Conservation (phyloP, 768 basidiomycete species). For the Amanita polypyramis region DNA sequence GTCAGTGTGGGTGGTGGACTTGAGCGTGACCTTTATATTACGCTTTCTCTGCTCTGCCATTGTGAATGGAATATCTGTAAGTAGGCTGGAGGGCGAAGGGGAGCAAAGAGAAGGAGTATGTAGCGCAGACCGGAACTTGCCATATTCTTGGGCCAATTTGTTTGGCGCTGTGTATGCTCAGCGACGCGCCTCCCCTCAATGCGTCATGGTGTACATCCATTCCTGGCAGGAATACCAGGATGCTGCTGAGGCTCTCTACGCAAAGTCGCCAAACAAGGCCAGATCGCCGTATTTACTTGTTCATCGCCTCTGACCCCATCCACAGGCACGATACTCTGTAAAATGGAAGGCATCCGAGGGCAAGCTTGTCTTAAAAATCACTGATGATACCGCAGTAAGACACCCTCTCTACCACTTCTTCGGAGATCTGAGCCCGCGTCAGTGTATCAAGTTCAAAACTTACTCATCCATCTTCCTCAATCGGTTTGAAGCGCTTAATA, state of each 20-base stretch:
- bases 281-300: constrained; percentile 13
- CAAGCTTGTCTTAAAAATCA: constrained; percentile 87
- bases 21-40: constrained; percentile 6
- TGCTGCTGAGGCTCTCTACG: constrained; percentile 80
- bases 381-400: constrained; percentile 78
- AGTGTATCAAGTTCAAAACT: constrained; percentile 97
- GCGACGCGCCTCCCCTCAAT: constrained; percentile 21
- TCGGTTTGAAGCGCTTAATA: constrained; percentile 89
- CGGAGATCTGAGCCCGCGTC: not conserved
- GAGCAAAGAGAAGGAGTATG: not conserved
- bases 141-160: not conserved
- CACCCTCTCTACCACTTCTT: constrained; percentile 9
- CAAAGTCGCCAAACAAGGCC: constrained; percentile 69
- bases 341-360: constrained; percentile 86
- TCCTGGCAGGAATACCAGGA: constrained; percentile 88
- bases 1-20: not conserved
- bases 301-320: not conserved
- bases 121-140: not conserved
- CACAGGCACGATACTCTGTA: constrained; percentile 79
- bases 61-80: constrained; percentile 11
- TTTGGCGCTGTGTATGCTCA: constrained; percentile 7
- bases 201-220: constrained; percentile 79
- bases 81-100: not conserved
- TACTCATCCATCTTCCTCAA: constrained; percentile 92
- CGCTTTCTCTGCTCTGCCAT: constrained; percentile 21